These are phyloP conservation scores for Porphyrellus cyaneotinctus DNA, from an alignment of 768 basidiomycete genomes.

Conservation along the genomic window DNA sequence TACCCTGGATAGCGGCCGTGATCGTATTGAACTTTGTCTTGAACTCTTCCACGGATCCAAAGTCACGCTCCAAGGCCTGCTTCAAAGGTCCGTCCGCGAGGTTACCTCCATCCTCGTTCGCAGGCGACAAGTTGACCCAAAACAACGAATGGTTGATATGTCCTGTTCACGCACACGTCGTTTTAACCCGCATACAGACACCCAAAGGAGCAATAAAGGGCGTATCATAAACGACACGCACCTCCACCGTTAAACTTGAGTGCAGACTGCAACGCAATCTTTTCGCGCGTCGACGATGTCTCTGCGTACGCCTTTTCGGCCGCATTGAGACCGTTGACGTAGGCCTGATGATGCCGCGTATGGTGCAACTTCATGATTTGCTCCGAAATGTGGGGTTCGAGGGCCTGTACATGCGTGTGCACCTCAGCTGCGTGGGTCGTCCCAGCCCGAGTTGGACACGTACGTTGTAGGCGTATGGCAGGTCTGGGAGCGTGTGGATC, in stretches of 20 bases:
- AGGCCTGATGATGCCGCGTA: slow-evolving; percentile 86
- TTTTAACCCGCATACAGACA: neutral
- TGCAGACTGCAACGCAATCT: slow-evolving; percentile 83
- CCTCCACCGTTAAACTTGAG: slow-evolving; percentile 99
- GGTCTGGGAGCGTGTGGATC: slow-evolving; percentile 69
- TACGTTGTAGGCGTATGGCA: slow-evolving; percentile 81
- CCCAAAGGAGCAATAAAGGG: neutral
- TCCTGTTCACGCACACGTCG: slow-evolving; percentile 34
- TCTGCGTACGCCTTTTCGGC: slow-evolving; percentile 82
- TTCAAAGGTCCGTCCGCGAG: slow-evolving; percentile 66
- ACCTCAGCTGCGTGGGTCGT: neutral
- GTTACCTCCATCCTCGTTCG: slow-evolving; percentile 56
- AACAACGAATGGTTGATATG: slow-evolving; percentile 96
- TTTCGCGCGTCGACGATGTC: slow-evolving; percentile 60
- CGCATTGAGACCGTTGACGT: slow-evolving; percentile 92
- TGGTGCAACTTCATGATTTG: slow-evolving; percentile 96
- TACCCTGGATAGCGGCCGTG: slow-evolving; percentile 92
- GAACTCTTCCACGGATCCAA: slow-evolving; percentile 83
- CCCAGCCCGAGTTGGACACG: slow-evolving; percentile 18
- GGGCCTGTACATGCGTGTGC: slow-evolving; percentile 46
- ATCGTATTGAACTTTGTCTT: slow-evolving; percentile 83
- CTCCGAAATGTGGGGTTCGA: slow-evolving; percentile 88
- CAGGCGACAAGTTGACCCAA: slow-evolving; percentile 95
- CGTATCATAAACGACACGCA: slow-evolving; percentile 29
- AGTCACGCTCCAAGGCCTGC: slow-evolving; percentile 71